Percentiles rank a stretch among this genome's conserved stretches.
Evolutionary conservation across 208 protist species (phyloP).

Genomic region (Angomonas ambiguus): DNA sequence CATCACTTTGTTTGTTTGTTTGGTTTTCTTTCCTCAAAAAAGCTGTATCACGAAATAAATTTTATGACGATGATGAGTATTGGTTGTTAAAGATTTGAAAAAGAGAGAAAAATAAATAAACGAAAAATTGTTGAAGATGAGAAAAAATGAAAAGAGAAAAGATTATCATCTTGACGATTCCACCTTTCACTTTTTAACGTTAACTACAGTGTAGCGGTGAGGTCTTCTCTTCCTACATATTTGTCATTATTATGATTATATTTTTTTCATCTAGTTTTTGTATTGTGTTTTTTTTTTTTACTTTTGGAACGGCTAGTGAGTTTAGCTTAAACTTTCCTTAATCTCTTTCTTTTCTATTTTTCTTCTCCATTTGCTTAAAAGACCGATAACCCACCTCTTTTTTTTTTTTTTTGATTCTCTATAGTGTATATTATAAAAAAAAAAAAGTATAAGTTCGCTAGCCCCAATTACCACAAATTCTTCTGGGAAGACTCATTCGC

Average conservation of each 20-base stretch:
- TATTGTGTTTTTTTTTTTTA: neutral
- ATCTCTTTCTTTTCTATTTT: neutral
- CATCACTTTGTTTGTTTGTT: neutral
- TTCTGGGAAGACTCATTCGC: slow-evolving; percentile 1
- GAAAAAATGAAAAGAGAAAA: too few relatives aligned
- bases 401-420: slow-evolving; percentile 5
- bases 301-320: neutral
- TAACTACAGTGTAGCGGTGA: too few relatives aligned
- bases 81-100: too few relatives aligned
- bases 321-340: neutral
- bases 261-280: neutral
- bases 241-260: too few relatives aligned
- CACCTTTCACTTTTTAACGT: too few relatives aligned
- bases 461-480: slow-evolving; percentile 11
- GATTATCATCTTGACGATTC: too few relatives aligned
- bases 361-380: neutral
- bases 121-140: too few relatives aligned
- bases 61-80: too few relatives aligned
- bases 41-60: too few relatives aligned
- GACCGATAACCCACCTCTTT: neutral
- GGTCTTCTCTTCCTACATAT: too few relatives aligned
- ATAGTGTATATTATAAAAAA: neutral
- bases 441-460: neutral
- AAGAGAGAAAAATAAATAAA: too few relatives aligned
- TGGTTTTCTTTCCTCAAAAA: neutral